These are phyloP conservation scores for Rhodamnia rubescens DNA, from an alignment of 345 rosid genomes.

Conservation along the genomic window DNA sequence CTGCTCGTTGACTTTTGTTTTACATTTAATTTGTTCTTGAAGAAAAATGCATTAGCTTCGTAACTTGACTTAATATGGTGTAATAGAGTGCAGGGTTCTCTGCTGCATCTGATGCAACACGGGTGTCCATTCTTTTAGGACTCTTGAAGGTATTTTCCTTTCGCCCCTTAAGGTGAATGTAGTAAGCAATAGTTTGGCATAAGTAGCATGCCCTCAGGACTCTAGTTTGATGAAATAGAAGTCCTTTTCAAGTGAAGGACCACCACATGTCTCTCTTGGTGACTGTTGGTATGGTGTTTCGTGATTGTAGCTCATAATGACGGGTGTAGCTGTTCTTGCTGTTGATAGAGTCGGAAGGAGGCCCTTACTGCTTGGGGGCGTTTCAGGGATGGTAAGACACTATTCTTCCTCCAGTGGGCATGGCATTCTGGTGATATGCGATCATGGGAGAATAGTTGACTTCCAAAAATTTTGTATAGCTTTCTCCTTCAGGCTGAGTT, in stretches of 20 bases:
- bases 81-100: constrained; percentile 91
- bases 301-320: constrained; percentile 69
- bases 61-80: constrained; percentile 6
- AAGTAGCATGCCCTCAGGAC: not conserved
- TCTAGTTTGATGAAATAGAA: not conserved
- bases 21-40: not conserved
- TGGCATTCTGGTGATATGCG: not conserved
- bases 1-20: not conserved
- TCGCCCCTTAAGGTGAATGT: not conserved
- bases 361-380: constrained; percentile 82
- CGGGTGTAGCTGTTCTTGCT: constrained; percentile 73
- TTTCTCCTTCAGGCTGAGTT: not conserved
- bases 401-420: not conserved
- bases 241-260: not conserved
- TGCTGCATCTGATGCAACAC: constrained; percentile 92
- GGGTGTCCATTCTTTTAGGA: constrained; percentile 89
- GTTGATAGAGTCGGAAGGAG: constrained; percentile 94
- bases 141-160: constrained; percentile 50
- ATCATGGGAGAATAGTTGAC: not conserved
- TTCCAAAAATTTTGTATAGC: not conserved
- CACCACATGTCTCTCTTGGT: not conserved
- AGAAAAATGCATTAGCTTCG: not conserved
- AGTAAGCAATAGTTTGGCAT: not conserved
- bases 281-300: constrained; percentile 1
- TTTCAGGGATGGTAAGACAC: constrained; percentile 72